Base-by-base conservation (phyloP, 2,329 filamentous ascomycete species). In the Aspergillus floridensis region DNA sequence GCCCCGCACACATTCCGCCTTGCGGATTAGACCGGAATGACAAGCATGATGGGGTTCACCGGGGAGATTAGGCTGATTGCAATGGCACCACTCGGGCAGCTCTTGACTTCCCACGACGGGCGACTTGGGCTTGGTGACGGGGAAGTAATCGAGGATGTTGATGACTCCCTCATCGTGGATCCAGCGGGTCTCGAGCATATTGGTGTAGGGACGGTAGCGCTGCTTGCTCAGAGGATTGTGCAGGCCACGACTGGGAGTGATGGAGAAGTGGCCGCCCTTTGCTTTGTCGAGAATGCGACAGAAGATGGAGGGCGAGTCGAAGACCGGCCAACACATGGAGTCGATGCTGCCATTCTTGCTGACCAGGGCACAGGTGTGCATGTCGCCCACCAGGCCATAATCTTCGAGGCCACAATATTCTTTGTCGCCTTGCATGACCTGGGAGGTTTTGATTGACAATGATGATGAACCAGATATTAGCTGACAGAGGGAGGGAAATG, bases 261-360 rank as follows among this genome's bases (percentile, higher is more conserved):
- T 88, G 64, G 82, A 86, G 74, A 91, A 92, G 72, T 88, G 85
- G 0, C 89, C 90, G 24, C 90, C 89, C 70, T 88, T 91, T 66
- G 89, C 79, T 69, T 89, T 88, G 74, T 92, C 89, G 2, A 92
- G 76, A 16, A 92, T 80, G 46, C 89, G 85, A 69, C 88, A 91
- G 72, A 92, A 92, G 53, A 92, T 76, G 0, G 87, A 88, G 0
- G 89, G 89, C 5, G 89, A 91, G 73, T 92, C 89, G 70, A 92
- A 92, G 65, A 91, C 86, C 3, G 89, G 89, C 89, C 88, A 92
- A 74, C 88, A 92, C 88, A 92, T 89, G 66, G 87, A 91, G 70
- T 91, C 89, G 59, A 92, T 75, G 64, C 88, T 88, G 24, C 89
- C 89, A 68, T 89, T 86, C 70, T 89, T 89, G 64, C 87, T 88